phyloP scores from a whole-genome alignment of 2,329 filamentous ascomycete species.

The Aspergillus novofumigatus region DNA sequence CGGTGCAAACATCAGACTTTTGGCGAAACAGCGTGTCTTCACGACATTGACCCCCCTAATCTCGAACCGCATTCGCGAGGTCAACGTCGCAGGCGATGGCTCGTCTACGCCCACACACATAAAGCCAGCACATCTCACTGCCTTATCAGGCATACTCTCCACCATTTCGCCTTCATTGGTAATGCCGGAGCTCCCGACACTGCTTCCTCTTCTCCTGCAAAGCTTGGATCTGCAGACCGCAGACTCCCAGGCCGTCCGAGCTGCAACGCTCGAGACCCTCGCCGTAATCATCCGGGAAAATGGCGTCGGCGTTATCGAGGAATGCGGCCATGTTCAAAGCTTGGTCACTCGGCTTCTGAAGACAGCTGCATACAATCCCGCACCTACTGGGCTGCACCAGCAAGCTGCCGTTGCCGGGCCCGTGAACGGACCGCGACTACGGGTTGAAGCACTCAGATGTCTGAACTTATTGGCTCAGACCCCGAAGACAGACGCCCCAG shows the following conservation, averaged over 20 bases:
- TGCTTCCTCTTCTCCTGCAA: conserved; percentile 60
- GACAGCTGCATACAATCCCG: conserved; percentile 34
- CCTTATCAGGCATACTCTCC: conserved; percentile 58
- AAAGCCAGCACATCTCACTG: conserved; percentile 61
- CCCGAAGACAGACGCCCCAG: conserved; percentile 17
- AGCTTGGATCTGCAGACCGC: conserved; percentile 52
- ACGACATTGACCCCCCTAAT: conserved; percentile 56
- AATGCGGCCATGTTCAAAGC: conserved; percentile 54
- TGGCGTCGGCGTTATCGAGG: conserved; percentile 46
- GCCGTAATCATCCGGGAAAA: conserved; percentile 56
- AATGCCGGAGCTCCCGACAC: conserved; percentile 53
- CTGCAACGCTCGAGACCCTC: conserved; percentile 57
- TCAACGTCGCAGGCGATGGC: conserved; percentile 28
- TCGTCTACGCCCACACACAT: conserved; percentile 22
- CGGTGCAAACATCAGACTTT: conserved; percentile 57
- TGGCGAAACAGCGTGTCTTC: conserved; percentile 63
- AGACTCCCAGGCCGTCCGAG: conserved; percentile 52
- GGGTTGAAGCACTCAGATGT: conserved; percentile 35
- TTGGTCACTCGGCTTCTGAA: conserved; percentile 54
- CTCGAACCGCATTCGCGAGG: conserved; percentile 47
- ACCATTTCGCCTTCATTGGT: conserved; percentile 58
- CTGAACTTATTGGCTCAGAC: conserved; percentile 36
- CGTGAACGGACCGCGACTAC: conserved; percentile 27
- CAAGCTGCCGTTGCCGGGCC: conserved; percentile 1
- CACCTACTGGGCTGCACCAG: neutral